Base-by-base conservation (phyloP, 2,329 filamentous ascomycete species). In the Fusarium longipes region DNA sequence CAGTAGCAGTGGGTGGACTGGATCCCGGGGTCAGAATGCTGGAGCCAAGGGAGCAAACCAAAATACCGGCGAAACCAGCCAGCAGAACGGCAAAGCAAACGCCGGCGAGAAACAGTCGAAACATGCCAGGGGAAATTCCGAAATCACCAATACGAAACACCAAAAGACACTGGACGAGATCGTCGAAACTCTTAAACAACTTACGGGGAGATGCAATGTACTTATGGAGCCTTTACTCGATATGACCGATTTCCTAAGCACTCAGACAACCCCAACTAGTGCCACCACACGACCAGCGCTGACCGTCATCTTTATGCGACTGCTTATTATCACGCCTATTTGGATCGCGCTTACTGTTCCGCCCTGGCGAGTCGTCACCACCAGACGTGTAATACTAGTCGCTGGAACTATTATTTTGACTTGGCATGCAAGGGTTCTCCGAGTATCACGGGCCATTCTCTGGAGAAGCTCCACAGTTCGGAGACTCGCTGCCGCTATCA, bases 101-200 rank as follows among this genome's bases (percentile, higher is more conserved):
- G 47, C 68, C 18, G 51, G 70, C 35, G 75, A 77, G 30, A 75
- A 72, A 38, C 67, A 77, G 52, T 36, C 68, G 17, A 77, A 77
- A 20, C 84, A 86, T 65, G 77, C 79, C 54, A 76, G 81, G n/a
- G 80, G 79, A 20, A 76, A 78, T 33, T 85, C 83, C 10, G 92
- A 93, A 72, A 76, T 80, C 17, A 87, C 85, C 8, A 89, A 86
- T 63, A 90, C 89, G 39, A 89, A 91, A 61, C 92, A 96, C 73
- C 93, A 97, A 74, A 97, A 97, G 82, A 97, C 93, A 49, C 80
- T 99, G 51, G 96, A 99, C 77, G 96, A 99, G 80, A 99, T 99
- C 63, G 92, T 99, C 57, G 94, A 98, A 72, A 97, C 93, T 0
- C 81, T 99, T 42, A 93, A 93, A 77, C 89, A 93, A 68, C 93